Conservation (phyloP, 2,329 filamentous ascomycete genomes). For the Ophiostoma ulmi region DNA sequence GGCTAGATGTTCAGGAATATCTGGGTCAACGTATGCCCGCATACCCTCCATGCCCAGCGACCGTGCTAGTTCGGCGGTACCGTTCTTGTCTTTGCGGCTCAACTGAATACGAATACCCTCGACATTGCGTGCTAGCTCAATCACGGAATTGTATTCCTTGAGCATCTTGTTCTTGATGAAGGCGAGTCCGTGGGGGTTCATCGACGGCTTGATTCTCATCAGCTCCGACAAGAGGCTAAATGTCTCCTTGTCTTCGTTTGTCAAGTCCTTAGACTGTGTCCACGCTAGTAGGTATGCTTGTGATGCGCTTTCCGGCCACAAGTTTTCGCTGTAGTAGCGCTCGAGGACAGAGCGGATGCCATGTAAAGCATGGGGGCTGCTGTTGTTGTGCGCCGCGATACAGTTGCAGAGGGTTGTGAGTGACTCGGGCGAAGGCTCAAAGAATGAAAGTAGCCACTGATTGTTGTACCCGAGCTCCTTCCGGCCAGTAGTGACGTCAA, state of each 20-base stretch:
- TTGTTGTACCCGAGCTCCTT: constrained; percentile 20
- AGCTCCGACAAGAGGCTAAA: constrained; percentile 23
- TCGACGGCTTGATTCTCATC: constrained; percentile 18
- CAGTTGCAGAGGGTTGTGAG: constrained; percentile 25
- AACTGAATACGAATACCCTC: constrained; percentile 26
- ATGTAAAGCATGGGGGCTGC: constrained; percentile 15
- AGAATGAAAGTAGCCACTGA: constrained; percentile 25
- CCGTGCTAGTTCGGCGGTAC: constrained; percentile 20
- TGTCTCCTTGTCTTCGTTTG: constrained; percentile 21
- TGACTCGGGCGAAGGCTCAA: constrained; percentile 20
- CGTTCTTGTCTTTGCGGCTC: constrained; percentile 18
- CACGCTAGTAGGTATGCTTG: constrained; percentile 26
- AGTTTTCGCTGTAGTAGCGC: constrained; percentile 19
- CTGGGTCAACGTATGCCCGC: constrained; percentile 21
- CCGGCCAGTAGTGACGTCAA: constrained; percentile 23
- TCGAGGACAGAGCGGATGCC: constrained; percentile 25
- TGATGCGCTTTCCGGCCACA: constrained; percentile 24
- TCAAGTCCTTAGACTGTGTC: constrained; percentile 23
- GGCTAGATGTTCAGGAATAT: constrained; percentile 26
- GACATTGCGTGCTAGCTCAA: constrained; percentile 24
- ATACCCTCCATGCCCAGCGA: constrained; percentile 26
- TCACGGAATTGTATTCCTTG: constrained; percentile 25
- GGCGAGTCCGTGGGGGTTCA: constrained; percentile 22
- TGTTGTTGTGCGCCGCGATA: constrained; percentile 19
- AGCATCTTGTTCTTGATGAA: constrained; percentile 22